Evolutionary conservation across 2,329 filamentous ascomycete species (phyloP).

Genomic region (Colletotrichum lupini): DNA sequence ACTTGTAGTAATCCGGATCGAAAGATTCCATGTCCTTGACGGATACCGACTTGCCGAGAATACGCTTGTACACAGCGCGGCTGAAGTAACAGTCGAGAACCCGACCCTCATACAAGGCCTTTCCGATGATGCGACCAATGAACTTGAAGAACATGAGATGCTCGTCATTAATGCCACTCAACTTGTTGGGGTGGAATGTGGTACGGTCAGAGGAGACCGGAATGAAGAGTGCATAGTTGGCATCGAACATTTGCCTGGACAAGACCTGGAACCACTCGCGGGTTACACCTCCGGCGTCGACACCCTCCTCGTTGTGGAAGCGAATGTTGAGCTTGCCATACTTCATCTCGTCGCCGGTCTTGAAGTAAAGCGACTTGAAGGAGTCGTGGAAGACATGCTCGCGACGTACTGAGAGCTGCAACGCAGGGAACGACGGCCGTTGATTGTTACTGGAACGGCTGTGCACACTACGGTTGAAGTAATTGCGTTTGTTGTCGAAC

Average conservation of each 20-base stretch:
- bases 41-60: slow-evolving; percentile 92
- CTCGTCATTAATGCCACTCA: slow-evolving; percentile 93
- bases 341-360: slow-evolving; percentile 96
- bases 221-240: slow-evolving; percentile 95
- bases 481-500: slow-evolving; percentile 99
- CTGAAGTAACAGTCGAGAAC: slow-evolving; percentile 99
- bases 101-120: slow-evolving; percentile 95
- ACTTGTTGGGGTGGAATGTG: slow-evolving; percentile 97
- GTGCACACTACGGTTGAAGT: slow-evolving; percentile 95
- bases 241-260: slow-evolving; percentile 97
- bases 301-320: slow-evolving; percentile 96
- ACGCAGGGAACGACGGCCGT: slow-evolving; percentile 75
- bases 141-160: slow-evolving; percentile 99
- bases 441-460: slow-evolving; percentile 73
- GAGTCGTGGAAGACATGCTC: slow-evolving; percentile 98
- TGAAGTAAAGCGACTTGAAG: slow-evolving; percentile 98
- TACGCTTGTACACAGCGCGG: slow-evolving; percentile 97
- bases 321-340: slow-evolving; percentile 98
- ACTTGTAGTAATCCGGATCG: slow-evolving; percentile 99
- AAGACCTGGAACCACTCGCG: slow-evolving; percentile 99
- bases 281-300: slow-evolving; percentile 96
- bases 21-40: slow-evolving; percentile 99
- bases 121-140: slow-evolving; percentile 97
- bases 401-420: slow-evolving; percentile 90
- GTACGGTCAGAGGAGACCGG: slow-evolving; percentile 97